Evolutionary conservation across 2,329 filamentous ascomycete genomes (phyloP).

Genomic region (Thelonectria rubi): DNA sequence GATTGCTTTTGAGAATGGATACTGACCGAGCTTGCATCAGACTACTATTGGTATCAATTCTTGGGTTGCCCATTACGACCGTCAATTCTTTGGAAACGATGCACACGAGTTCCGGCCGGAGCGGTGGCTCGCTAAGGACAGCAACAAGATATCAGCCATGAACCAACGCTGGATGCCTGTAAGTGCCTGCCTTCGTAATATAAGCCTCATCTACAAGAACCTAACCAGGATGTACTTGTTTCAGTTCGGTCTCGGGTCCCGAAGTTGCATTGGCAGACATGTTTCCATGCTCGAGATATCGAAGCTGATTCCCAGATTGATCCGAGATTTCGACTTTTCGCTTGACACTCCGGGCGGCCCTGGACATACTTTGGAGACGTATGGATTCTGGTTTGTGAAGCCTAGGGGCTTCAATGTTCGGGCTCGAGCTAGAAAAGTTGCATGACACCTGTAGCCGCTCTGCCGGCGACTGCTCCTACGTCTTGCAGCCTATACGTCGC

Average conservation of each 20-base stretch:
- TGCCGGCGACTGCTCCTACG: no score
- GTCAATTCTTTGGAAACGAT: slow-evolving; percentile 30
- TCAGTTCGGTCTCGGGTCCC: slow-evolving; percentile 38
- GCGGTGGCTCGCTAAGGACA: slow-evolving; percentile 28
- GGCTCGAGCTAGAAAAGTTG: not conserved
- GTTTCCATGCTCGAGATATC: slow-evolving; percentile 40
- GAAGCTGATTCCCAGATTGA: slow-evolving; percentile 32
- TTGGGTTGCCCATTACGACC: slow-evolving; percentile 37
- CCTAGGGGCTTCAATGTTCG: slow-evolving; percentile 13
- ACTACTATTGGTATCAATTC: slow-evolving; percentile 35
- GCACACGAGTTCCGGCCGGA: slow-evolving; percentile 30
- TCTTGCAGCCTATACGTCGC: no score
- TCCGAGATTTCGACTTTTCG: slow-evolving; percentile 37
- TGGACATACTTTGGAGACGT: slow-evolving; percentile 1
- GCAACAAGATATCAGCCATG: slow-evolving; percentile 23
- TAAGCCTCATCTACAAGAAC: rapidly evolving
- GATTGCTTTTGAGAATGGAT: not conserved
- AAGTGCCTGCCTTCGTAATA: not conserved
- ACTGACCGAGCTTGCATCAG: slow-evolving; percentile 1
- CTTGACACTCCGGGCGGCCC: not conserved
- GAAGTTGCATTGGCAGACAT: slow-evolving; percentile 37
- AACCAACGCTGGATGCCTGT: slow-evolving; percentile 38
- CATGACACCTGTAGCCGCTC: not conserved
- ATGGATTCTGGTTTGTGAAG: slow-evolving; percentile 24
- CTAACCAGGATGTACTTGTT: slow-evolving; percentile 4